Percentiles rank a stretch among this genome's conserved stretches.
Conservation (phyloP, 192 early-diverging fungal species). For the Coemansia sp. region DNA sequence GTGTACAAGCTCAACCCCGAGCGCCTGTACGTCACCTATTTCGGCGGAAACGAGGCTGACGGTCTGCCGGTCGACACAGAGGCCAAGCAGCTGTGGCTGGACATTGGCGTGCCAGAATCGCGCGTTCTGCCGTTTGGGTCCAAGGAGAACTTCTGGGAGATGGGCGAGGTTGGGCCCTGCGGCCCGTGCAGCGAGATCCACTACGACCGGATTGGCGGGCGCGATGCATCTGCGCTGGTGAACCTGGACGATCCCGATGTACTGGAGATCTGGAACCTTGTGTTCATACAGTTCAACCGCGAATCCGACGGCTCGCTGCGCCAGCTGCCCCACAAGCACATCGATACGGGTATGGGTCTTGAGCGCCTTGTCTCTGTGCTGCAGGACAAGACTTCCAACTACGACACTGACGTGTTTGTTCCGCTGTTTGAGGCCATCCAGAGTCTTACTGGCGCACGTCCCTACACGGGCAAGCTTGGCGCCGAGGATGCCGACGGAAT, state of each 20-base stretch:
- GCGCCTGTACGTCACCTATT: constrained; percentile 96
- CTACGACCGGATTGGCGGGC: constrained; percentile 94
- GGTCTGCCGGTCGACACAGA: constrained; percentile 86
- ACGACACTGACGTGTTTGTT: constrained; percentile 93
- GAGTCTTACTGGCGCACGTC: constrained; percentile 80
- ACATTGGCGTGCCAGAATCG: constrained; percentile 80
- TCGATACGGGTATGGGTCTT: constrained; percentile 97
- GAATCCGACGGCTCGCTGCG: constrained; percentile 85
- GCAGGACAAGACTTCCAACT: constrained; percentile 95
- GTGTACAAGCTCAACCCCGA: constrained; percentile 81
- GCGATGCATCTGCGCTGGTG: constrained; percentile 85
- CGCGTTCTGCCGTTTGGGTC: constrained; percentile 84
- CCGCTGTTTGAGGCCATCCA: constrained; percentile 84
- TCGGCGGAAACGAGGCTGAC: constrained; percentile 84
- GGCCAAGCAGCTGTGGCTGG: constrained; percentile 89
- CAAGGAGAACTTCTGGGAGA: constrained; percentile 99
- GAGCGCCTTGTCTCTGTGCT: constrained; percentile 95
- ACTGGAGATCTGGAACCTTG: constrained; percentile 98
- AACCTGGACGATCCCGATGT: constrained; percentile 98
- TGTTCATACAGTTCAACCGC: constrained; percentile 99
- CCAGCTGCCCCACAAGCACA: constrained; percentile 92
- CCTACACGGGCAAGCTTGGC: constrained; percentile 87
- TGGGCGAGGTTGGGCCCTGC: constrained; percentile 97
- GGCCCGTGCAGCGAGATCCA: constrained; percentile 99
- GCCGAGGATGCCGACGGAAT: constrained; percentile 91